Base-by-base conservation (phyloP, 257 asterid genomes). In the Ophiorrhiza pumila region DNA sequence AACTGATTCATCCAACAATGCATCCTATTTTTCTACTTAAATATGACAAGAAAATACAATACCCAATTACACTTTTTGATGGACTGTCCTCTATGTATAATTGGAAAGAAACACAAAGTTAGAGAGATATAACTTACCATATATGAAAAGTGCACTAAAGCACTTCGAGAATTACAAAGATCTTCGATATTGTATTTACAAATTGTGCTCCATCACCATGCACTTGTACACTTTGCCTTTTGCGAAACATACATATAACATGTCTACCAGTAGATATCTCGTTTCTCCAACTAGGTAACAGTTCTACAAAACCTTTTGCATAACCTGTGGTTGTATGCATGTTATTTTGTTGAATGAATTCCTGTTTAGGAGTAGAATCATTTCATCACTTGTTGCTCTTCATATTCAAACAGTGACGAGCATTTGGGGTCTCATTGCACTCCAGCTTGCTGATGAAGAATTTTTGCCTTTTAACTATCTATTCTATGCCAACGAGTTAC, bases 371-470 rank as follows among this genome's bases (percentile, higher is more conserved):
- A 37, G 32, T 23, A 5, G 50, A 50, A 66, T 43, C 69, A 27
- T 61, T 39, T 58, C 60, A 62, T 41, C 29, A 11, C 35, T 31
- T 61, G 10, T 72, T 27, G 22, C 68, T 37, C 69, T 32, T 49
- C 69, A 58, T 78, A 65, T 76, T 67, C 79, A 78, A 75, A 71
- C 87, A 92, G 96, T 83, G 81, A 82, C 98, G 68, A 92, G 89
- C 79, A 42, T 90, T 23, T 90, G 96, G 97, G 98, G 97, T 41
- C 77, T 87, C 57, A 78, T 90, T 32, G 98, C 96, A 71, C 92
- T 93, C 72, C 83, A 76, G 85, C 95, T 90, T 65, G 93, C 97
- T 34, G 98, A 93, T 25, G 85, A 85, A 22, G 87, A 86, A 73
- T 7, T 89, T 76, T 77, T 93, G 73, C 98, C 98, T 63, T 90